Evolutionary conservation across 345 rosid species (phyloP), one percentile per base, ranked within the genome.

Genomic region (Arabidopsis suecica): DNA sequence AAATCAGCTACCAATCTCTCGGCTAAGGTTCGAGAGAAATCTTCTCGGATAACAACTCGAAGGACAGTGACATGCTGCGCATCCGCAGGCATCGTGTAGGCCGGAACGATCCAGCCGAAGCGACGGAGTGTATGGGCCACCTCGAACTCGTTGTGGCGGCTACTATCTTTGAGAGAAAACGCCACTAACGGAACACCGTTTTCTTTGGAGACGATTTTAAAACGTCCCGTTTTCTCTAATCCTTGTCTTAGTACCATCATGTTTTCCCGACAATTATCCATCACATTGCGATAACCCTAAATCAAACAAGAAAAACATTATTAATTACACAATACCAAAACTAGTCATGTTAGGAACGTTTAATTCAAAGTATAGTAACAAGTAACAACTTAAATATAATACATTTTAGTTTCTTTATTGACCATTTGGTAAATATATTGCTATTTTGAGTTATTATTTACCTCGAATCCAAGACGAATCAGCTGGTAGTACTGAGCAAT

Each of bases 91-190:
- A 92, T 92, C 0, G 94, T 87, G 68, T 93, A 93, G 1, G 98
- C 91, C 0, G 96, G 98, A 54, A 93, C 86, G 0, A 93, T 93
- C 96, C 98, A 93, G 0, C 98, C 96, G 7, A 84, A 93, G 4
- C 82, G 72, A 12, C 82, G 80, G 7, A 80, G 73, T 1, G 61
- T 70, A 10, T 80, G 77, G 0, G 82, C 76, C 83, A 80, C 74
- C 11, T 80, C 85, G 68, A 91, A 89, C 81, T 91, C 97, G 33
- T 73, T 64, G 74, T 91, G 88, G 6, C 65, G 10, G 82, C 81
- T 82, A 45, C 65, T 82, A 74, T 91, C 88, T 63, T 87, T 87
- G 9, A 91, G 80, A 6, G 94, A 87, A 71, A 91, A 89, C 61
- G 97, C 97, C 7, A 91, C 92, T 7, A 91, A 76, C 0, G 97